Evolutionary conservation across 23 red algal species (phyloP), one percentile per base, ranked within the genome.

Genomic region (Gracilaria gracilis): DNA sequence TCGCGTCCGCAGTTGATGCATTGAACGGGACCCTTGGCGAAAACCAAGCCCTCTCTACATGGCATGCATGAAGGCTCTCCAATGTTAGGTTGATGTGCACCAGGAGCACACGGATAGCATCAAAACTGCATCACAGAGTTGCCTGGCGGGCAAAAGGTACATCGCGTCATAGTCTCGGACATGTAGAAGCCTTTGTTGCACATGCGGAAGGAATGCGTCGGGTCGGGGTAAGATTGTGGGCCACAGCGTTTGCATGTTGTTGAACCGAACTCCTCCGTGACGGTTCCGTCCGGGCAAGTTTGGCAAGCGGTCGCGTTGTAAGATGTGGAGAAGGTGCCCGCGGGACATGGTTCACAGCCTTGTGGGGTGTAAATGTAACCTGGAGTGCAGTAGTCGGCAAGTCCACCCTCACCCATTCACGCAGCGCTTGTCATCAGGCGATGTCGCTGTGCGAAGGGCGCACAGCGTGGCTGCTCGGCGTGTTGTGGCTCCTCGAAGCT

Each of bases 51-150:
- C 42, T 77, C 39, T 77, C 27, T 17, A 31, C 72, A 77, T 25
- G 72, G 39, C 1, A 27, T 50, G 42, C 72, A 77, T 23, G 40
- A 29, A 32, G 72, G 46, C 39, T 77, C 21, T 12, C 72, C 72
- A 4, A 77, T 32, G 4, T 46, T 19, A 0, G 72, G 42, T 17
- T 77, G 72, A 51, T 49, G 50, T 33, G 72, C 50, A 31, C 72
- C 72, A 31, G 72, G 31, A 29, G 72, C 72, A 35, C 72, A 77
- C 72, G 72, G 72, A 20, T 77, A 77, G 72, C 72, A 77, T 7
- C 72, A 40, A 42, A 49, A 77, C 42, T 77, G 72, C 72, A 77
- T 77, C 16, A 77, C 72, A 8, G 72, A 77, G 72, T 77, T 77
- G 4, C 72, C 72, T 9, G 72, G 72, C 0, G 72, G 72, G n/a